Base-by-base conservation (phyloP, 225 moss, liverwort and hornwort species). In the Pseudoscleropodium purum region DNA sequence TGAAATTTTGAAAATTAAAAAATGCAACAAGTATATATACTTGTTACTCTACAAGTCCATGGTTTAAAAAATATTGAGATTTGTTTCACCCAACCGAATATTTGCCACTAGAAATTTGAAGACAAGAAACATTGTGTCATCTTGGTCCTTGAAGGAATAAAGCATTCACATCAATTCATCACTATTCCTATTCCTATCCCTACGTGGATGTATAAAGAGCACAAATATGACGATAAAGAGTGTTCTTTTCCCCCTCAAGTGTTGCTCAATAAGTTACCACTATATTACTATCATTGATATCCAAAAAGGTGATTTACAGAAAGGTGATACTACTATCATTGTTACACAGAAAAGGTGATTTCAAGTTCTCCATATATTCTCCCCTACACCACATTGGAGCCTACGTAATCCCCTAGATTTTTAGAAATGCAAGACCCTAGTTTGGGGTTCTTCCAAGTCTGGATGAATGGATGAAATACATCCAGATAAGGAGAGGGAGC, bases 351-450 rank as follows among this genome's bases (percentile, higher is more conserved):
- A 75, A 75, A 75, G 21, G 51, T 21, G 76, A 76, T 20, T 76
- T 51, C 0, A 2, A 29, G 3, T 74, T 45, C 5, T 6, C 0
- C 3, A 21, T 5, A 6, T 34, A 51, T 11, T 8, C 13, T 33
- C 13, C 33, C 30, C 5, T 49, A 20, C 3, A 51, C 34, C 34
- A 0, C 51, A 51, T 34, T 12, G 5, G 34, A 0, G 13, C 21
- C 20, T 21, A 76, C 20, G n/a, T n/a, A n/a, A 0, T 33, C 33
- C 20, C 33, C 51, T 76, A 51, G 19, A 49, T 33, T 31, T 74
- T 75, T 49, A 49, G 7, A 7, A 7, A 33, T 33, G 33, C 2
- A 49, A 1, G 2, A 3, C 73, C 8, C 1, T 3, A 2, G 6
- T 30, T 23, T 10, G 59, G 2, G 16, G 29, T 17, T 27, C 13